Evolutionary conservation across 192 early-diverging fungal species (phyloP), one percentile per base, ranked within the genome.

Genomic region (Entrophospora sp.): DNA sequence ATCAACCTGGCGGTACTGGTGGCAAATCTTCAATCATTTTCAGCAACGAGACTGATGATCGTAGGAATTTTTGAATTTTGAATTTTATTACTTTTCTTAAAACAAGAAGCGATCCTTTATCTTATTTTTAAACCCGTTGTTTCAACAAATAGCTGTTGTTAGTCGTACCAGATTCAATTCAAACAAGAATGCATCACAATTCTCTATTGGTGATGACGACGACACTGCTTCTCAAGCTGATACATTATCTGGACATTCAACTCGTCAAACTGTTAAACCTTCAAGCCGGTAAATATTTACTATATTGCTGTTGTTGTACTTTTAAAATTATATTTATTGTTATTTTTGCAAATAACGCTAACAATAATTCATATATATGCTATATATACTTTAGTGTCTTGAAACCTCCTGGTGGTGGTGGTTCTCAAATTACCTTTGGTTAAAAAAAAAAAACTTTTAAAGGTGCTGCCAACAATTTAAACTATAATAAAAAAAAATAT

Each of bases 1-100:
- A 55, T 55, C 64, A 66, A 55, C 64, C 64, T 18, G 64, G 64
- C 25, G 64, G 64, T n/a, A 66, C 64, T 5, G 64, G 64, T 12
- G 64, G 64, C 13, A 66, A 66, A 66, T 66, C 64, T 13, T 24
- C 45, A n/a, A n/a, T n/a, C 10, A 31, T 66, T 6, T 66, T 66
- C 9, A 36, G 27, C 43, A 44, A 48, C 22, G 2, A 24, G n/a
- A 8, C 1, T 30, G 45, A 46, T 32, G 31, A 32, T 48, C 30
- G 10, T 25, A 16, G 30, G 30, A 48, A 24, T 12, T 18, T 48
- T 61, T 10, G 28, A 9, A 3, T n/a, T 61, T 43, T 20, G 12
- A 13, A 59, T 31, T 13, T 48, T 53, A 27, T 9, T 13, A 20
- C 22, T 20, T 12, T 16, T 36, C 12, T n/a, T 4, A 38, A 18